Percentiles rank a stretch among this genome's conserved stretches.
phyloP scores from a whole-genome alignment of 176 grass and related monocot genomes.

The Avena insularis region DNA sequence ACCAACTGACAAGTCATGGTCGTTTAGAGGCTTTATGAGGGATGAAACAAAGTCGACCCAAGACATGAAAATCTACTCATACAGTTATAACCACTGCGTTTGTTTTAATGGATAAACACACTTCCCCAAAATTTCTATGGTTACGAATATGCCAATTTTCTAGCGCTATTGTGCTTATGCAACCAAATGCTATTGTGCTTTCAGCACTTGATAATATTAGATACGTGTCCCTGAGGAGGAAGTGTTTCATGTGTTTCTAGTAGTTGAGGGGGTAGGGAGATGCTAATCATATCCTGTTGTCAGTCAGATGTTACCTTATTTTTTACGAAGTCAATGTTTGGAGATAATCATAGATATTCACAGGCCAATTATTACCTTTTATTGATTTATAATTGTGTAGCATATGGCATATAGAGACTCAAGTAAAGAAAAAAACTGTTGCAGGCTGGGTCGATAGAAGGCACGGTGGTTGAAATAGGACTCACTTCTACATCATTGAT shows the following conservation, averaged over 20 bases:
- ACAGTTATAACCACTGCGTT: not conserved
- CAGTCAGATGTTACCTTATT: conserved; percentile 6
- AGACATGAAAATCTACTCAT: not conserved
- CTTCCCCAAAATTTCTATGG: not conserved
- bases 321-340: conserved; percentile 7
- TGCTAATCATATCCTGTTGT: not conserved
- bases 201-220: conserved; percentile 2
- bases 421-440: conserved; percentile 39
- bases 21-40: conserved; percentile 16
- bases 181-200: not conserved
- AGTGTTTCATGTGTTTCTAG: conserved; percentile 3
- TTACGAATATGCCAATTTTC: not conserved
- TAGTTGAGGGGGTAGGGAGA: not conserved
- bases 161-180: conserved; percentile 18
- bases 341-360: not conserved
- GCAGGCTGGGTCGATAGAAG: conserved; percentile 93
- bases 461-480: conserved; percentile 80
- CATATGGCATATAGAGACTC: not conserved
- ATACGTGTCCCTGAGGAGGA: not conserved
- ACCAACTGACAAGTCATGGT: not conserved
- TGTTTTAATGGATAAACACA: not conserved
- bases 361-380: conserved; percentile 3
- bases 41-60: not conserved
- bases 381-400: conserved; percentile 23
- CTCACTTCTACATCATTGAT: conserved; percentile 83